Base-by-base conservation (phyloP, 2,329 filamentous ascomycete species). In the Beauveria bassiana region DNA sequence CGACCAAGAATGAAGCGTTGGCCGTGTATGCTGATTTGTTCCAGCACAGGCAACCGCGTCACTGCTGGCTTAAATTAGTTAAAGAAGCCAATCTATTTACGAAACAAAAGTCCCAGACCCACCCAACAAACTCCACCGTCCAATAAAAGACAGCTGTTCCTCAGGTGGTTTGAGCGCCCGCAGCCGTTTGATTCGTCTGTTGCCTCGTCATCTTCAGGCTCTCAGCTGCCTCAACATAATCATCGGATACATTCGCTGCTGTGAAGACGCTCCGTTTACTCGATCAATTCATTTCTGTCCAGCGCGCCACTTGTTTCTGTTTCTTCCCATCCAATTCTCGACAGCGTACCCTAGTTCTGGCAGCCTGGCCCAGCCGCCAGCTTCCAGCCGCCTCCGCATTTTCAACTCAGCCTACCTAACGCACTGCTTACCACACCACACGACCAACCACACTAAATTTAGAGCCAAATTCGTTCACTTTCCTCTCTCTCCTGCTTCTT, bases 361-460 rank as follows among this genome's bases (percentile, higher is more conserved):
- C 31, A 34, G 31, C 31, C 31, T 34, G 31, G 31, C 31, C 31
- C 12, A 34, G 31, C 31, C 31, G 10, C 24, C n/a, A 42, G 31
- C 51, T 31, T 45, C 52, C 38, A 43, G 22, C 31, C 52, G 40
- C 54, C 54, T 57, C 54, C 54, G 54, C 54, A 57, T 46, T 57
- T 34, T 43, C 54, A 57, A 46, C 54, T 57, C 54, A 12, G 31
- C 31, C 31, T 34, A 1, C 28, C 28, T 28, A 28, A 10, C 4
- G 31, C 10, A 5, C 31, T 34, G 24, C 53, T 56, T 40, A 56
- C 46, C 58, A 22, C 28, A 24, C 46, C 31, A 34, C 31, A 34
- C 31, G 12, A 34, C 31, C 31, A 34, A 34, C 31, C 31, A 14
- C 31, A 34, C 31, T 34, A 34, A 34, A 34, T 34, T 34, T 14